Evolutionary conservation across 2,329 filamentous ascomycete genomes (phyloP).

Genomic region (Blumeria graminis): DNA sequence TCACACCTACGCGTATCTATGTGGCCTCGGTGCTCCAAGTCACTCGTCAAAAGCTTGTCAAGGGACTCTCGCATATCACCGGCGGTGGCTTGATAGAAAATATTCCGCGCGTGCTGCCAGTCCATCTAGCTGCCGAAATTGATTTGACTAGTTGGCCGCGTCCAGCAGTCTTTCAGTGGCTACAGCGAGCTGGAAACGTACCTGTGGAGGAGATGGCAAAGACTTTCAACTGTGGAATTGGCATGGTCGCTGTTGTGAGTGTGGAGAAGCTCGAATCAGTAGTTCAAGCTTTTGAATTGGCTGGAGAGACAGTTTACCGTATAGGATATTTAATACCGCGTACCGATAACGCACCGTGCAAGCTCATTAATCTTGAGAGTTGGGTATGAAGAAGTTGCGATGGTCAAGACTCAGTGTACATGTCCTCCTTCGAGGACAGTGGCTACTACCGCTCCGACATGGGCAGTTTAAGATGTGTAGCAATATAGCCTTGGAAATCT

Average conservation of each 20-base stretch:
- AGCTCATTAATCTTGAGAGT: constrained; percentile 29
- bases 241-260: constrained; percentile 74
- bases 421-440: too few species aligned
- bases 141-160: constrained; percentile 54
- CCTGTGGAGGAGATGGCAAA: constrained; percentile 59
- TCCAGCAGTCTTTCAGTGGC: constrained; percentile 65
- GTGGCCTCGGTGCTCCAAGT: constrained; percentile 57
- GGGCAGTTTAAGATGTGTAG: too few species aligned
- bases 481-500: too few species aligned
- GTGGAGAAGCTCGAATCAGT: constrained; percentile 37
- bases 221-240: constrained; percentile 85
- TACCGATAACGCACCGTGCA: constrained; percentile 29
- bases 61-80: constrained; percentile 92
- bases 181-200: constrained; percentile 50
- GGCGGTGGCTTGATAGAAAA: constrained; percentile 86
- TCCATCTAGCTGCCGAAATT: constrained; percentile 50
- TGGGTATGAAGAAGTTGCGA: constrained; percentile 9
- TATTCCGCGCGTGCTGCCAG: constrained; percentile 76
- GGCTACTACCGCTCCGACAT: too few species aligned
- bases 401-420: too few species aligned
- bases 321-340: constrained; percentile 49
- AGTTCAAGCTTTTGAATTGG: constrained; percentile 30
- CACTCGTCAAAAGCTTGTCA: constrained; percentile 38
- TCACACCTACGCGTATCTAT: constrained; percentile 85
- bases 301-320: constrained; percentile 53